Percentiles rank a stretch among this genome's conserved stretches.
Conservation (phyloP, 2,329 filamentous ascomycete species). For the Trichoderma cornu-damae region DNA sequence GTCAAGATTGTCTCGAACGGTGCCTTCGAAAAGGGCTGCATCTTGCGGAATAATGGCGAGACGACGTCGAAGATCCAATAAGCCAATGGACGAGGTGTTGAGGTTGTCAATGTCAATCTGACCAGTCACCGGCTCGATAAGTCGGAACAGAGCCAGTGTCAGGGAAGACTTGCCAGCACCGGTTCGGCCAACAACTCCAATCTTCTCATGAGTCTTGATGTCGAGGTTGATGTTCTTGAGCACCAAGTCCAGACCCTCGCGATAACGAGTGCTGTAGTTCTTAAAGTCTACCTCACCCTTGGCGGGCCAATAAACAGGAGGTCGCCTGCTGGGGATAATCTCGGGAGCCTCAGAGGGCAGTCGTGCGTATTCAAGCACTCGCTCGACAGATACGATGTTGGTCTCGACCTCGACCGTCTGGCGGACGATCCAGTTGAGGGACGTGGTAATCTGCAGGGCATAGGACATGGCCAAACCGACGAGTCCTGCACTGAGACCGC, state of each 20-base stretch:
- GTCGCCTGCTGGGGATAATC: conserved; percentile 80
- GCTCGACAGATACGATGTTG: conserved; percentile 98
- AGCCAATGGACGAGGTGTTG: conserved; percentile 83
- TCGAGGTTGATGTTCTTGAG: conserved; percentile 87
- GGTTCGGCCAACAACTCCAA: conserved; percentile 92
- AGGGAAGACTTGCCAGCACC: conserved; percentile 94
- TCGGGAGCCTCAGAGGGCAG: conserved; percentile 92
- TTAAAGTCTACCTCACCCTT: conserved; percentile 84
- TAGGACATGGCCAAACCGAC: conserved; percentile 97
- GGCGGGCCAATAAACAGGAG: conserved; percentile 85
- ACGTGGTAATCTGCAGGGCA: conserved; percentile 92
- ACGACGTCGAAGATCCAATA: conserved; percentile 81
- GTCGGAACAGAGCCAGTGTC: conserved; percentile 87
- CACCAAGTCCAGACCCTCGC: conserved; percentile 82
- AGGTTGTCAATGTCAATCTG: conserved; percentile 84
- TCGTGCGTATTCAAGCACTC: conserved; percentile 89
- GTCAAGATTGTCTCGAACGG: conserved; percentile 90
- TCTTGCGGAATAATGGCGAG: conserved; percentile 98
- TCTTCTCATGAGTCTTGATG: conserved; percentile 96
- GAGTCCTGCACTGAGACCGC: conserved; percentile 60
- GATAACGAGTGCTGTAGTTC: conserved; percentile 91
- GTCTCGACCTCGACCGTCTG: conserved; percentile 99
- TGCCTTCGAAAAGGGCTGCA: conserved; percentile 90
- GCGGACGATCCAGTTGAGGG: conserved; percentile 97
- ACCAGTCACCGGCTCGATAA: conserved; percentile 82